A percentile compares a stretch with the other conserved stretches of the same genome.
These are phyloP conservation scores for Fusarium subglutinans DNA, from an alignment of 2,329 filamentous ascomycete genomes.

Conservation along the genomic window DNA sequence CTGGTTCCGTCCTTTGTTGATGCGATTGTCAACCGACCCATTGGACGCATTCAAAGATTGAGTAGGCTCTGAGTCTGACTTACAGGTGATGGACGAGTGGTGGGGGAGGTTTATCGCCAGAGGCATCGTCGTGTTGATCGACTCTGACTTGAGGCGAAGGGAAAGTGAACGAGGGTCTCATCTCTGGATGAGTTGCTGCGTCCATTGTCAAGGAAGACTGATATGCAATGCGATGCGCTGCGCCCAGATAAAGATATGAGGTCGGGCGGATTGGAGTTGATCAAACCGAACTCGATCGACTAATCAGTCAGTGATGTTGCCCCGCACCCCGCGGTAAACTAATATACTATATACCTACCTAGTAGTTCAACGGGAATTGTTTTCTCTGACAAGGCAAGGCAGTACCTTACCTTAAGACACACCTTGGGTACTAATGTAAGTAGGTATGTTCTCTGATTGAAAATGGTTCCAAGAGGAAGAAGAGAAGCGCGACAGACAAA, in stretches of 20 bases:
- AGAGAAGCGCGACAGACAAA: neutral
- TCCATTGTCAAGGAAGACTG: slow-evolving; percentile 34
- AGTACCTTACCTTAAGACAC: neutral
- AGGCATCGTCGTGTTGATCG: slow-evolving; percentile 43
- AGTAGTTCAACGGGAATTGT: neutral
- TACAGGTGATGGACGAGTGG: slow-evolving; percentile 54
- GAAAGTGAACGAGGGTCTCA: slow-evolving; percentile 37
- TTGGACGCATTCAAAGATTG: neutral
- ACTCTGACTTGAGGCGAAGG: slow-evolving; percentile 46
- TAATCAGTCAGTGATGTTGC: slow-evolving; percentile 16
- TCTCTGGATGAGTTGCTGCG: slow-evolving; percentile 25
- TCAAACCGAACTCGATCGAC: neutral
- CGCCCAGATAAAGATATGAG: neutral
- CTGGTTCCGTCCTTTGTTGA: slow-evolving; percentile 54
- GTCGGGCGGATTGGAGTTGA: neutral
- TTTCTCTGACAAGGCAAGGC: neutral
- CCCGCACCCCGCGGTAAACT: slow-evolving; percentile 31
- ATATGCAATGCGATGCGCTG: neutral
- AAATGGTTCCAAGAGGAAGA: neutral
- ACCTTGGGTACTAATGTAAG: neutral
- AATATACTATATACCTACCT: neutral
- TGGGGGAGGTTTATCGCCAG: slow-evolving; percentile 43
- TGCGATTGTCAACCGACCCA: slow-evolving; percentile 7
- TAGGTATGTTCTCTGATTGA: neutral
- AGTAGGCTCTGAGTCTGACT: slow-evolving; percentile 45